These are phyloP conservation scores for Tuber microsphaerosporum DNA, from an alignment of 495 filamentous ascomycete genomes.

Conservation along the genomic window DNA sequence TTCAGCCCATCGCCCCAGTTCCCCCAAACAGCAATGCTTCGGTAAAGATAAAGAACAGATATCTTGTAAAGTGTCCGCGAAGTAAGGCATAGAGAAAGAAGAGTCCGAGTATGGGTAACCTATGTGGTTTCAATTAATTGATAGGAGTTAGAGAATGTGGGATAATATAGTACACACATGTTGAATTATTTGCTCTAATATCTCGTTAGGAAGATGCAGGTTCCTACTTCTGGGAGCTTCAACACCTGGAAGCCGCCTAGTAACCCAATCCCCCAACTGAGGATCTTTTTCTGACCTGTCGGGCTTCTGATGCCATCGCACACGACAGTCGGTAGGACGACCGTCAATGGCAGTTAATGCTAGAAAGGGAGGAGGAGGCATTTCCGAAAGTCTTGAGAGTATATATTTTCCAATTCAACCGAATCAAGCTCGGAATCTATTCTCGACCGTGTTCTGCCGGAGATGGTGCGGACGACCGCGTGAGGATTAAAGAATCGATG, in stretches of 20 bases:
- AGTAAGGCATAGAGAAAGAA: neutral
- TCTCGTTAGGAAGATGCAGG: neutral
- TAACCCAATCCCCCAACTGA: conserved; percentile 4
- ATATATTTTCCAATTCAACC: neutral
- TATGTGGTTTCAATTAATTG: neutral
- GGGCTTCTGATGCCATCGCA: neutral
- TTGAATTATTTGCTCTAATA: neutral
- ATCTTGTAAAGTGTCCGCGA: neutral
- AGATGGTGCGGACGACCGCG: neutral
- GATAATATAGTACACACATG: neutral
- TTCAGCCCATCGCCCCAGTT: neutral
- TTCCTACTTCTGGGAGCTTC: neutral
- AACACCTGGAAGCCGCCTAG: neutral
- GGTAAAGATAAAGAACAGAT: neutral
- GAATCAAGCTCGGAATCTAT: neutral
- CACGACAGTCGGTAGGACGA: conserved; percentile 3
- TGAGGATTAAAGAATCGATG: neutral
- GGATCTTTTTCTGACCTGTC: neutral
- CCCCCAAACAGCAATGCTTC: conserved; percentile 1
- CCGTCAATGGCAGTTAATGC: neutral
- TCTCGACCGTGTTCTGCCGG: neutral
- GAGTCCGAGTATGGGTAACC: conserved; percentile 2
- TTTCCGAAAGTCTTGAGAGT: neutral
- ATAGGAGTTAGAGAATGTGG: neutral
- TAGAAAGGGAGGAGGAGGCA: conserved; percentile 3